These are phyloP conservation scores for Pseudogymnoascus sp. DNA, from an alignment of 2,329 filamentous ascomycete genomes.

Conservation along the genomic window DNA sequence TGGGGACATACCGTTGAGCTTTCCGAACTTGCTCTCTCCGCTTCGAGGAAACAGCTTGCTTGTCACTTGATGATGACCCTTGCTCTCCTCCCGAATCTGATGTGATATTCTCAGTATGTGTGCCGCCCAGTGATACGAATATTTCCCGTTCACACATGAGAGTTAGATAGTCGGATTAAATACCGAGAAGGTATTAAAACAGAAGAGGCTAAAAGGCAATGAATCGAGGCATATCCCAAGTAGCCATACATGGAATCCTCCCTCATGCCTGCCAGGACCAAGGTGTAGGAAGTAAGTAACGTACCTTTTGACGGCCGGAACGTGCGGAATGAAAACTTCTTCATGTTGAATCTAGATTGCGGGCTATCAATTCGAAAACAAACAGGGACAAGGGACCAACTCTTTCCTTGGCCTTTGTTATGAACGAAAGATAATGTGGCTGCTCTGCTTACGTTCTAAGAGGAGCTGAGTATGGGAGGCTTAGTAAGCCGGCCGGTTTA, in stretches of 20 bases:
- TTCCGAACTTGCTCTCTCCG: slow-evolving; percentile 1
- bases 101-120: neutral
- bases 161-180: neutral
- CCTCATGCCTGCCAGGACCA: neutral
- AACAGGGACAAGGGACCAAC: neutral
- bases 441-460: neutral
- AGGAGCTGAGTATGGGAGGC: neutral
- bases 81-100: neutral
- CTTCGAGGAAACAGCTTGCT: neutral
- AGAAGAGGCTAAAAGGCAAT: neutral
- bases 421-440: neutral
- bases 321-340: slow-evolving; percentile 4
- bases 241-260: neutral
- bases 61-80: neutral
- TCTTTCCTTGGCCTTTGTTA: neutral
- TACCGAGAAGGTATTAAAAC: neutral
- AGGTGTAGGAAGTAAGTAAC: neutral
- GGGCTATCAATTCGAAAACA: neutral
- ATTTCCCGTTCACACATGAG: neutral
- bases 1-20: neutral
- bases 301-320: slow-evolving; percentile 4
- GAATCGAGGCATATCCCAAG: neutral
- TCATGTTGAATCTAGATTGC: neutral
- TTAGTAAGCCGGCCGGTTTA: neutral
- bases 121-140: neutral